Conservation (phyloP, 768 basidiomycete species). For the Lentinula edodes region DNA sequence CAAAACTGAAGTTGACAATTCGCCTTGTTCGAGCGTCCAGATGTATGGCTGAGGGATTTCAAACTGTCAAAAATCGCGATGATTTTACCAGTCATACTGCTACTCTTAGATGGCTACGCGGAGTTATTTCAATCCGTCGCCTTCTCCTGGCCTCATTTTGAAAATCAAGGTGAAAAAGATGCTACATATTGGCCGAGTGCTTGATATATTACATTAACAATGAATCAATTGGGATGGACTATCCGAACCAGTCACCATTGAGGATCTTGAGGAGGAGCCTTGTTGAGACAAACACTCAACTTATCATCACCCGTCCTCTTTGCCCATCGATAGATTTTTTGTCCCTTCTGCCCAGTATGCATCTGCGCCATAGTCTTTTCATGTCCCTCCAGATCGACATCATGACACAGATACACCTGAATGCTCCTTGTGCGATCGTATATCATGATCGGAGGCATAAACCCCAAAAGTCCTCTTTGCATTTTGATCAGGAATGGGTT, state of each 20-base stretch:
- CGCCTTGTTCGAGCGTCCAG: no score
- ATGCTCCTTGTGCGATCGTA: slow-evolving; percentile 23
- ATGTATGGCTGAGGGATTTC: no score
- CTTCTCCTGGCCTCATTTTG: no score
- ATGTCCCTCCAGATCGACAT: slow-evolving; percentile 6
- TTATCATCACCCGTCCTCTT: slow-evolving; percentile 15
- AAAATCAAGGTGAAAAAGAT: no score
- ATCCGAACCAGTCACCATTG: neutral
- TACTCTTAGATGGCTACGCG: no score
- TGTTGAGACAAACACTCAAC: slow-evolving; percentile 17
- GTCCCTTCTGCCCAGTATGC: slow-evolving; percentile 10
- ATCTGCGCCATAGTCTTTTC: slow-evolving; percentile 12
- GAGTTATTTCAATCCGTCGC: no score
- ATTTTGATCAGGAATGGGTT: slow-evolving; percentile 22
- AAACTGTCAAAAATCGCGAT: no score
- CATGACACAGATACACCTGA: slow-evolving; percentile 11
- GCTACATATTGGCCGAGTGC: no score
- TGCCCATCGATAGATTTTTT: slow-evolving; percentile 24
- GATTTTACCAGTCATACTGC: no score
- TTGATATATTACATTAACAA: no score
- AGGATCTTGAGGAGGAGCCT: slow-evolving; percentile 9
- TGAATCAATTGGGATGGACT: neutral
- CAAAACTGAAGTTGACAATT: no score
- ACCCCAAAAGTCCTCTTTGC: slow-evolving; percentile 8
- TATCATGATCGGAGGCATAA: slow-evolving; percentile 12